phyloP scores from a whole-genome alignment of 1,284 basidiomycete species.

The Austroboletus olivaceoglutinosus region DNA sequence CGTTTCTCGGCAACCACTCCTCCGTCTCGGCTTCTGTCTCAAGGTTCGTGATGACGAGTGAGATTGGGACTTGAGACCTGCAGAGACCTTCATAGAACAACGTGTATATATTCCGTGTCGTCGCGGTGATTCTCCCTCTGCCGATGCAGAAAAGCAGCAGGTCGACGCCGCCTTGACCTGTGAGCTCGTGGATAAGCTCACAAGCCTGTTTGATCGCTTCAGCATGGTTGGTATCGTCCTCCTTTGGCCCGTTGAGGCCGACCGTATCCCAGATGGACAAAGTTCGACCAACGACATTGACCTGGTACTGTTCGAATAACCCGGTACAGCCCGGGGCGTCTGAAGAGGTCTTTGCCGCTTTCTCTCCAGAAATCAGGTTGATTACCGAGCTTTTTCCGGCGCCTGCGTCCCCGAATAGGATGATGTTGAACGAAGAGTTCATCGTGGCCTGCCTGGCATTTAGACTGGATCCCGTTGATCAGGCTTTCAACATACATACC shows the following conservation, averaged over 20 bases:
- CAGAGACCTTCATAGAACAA: slow-evolving; percentile 38
- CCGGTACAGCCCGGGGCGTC: slow-evolving; percentile 23
- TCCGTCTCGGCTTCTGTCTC: slow-evolving; percentile 21
- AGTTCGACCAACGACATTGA: slow-evolving; percentile 17
- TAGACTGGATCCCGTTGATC: not conserved
- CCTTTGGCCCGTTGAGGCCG: slow-evolving; percentile 20
- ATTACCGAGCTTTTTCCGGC: slow-evolving; percentile 31
- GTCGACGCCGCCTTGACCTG: slow-evolving; percentile 31
- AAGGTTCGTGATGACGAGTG: not conserved
- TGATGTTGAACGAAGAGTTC: not conserved
- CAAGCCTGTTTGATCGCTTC: slow-evolving; percentile 36
- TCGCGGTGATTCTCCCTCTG: slow-evolving; percentile 25
- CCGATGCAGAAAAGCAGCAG: slow-evolving; percentile 40
- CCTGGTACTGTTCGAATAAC: slow-evolving; percentile 14
- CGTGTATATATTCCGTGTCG: slow-evolving; percentile 31
- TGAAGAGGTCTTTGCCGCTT: slow-evolving; percentile 15
- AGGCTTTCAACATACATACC: too few species aligned
- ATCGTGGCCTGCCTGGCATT: not conserved
- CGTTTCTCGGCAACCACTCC: slow-evolving; percentile 31
- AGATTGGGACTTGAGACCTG: slow-evolving; percentile 31
- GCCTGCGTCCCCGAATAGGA: slow-evolving; percentile 32
- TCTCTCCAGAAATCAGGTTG: slow-evolving; percentile 24
- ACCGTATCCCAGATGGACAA: slow-evolving; percentile 39
- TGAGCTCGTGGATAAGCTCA: slow-evolving; percentile 32
- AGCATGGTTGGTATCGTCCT: slow-evolving; percentile 12